Evolutionary conservation across 2,329 filamentous ascomycete species (phyloP), one percentile per base, ranked within the genome.

Genomic region (Fusarium coffeatum): DNA sequence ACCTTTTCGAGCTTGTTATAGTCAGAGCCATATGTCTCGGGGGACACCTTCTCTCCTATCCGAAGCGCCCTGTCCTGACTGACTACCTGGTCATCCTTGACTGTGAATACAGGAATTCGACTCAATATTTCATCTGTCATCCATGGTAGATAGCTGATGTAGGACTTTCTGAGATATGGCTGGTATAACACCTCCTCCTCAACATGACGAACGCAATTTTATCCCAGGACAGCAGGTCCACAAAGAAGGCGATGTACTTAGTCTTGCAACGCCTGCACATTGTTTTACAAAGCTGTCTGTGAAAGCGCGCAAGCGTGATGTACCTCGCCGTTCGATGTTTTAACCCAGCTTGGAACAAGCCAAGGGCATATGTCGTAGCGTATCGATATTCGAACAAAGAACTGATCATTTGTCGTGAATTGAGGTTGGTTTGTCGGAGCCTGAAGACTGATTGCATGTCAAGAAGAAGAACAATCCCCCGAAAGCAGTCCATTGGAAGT

Each of bases 371-470:
- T 18, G 56, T 59, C 18, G 54, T 53, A 9, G 74, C 65, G 9
- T 64, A 47, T 12, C 57, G 68, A 61, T 79, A 80, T 57, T 78
- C 46, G 18, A 50, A 48, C 16, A 78, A 55, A 53, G 59, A 68
- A 55, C 74, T 63, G n/a, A 78, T 67, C 7, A 25, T 46, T 15
- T 74, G 53, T 62, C 75, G 75, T 16, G 64, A 67, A 49, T 62
- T 41, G 40, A 71, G 32, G 67, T 68, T 78, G 3, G 65, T 60
- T 61, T 80, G 77, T 43, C 78, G 72, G 20, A 81, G 71, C 1
- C 59, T 64, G 53, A 80, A 78, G 20, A 80, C 8, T 25, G 77
- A 77, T n/a, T 59, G 20, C 25, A 81, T 75, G 48, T 81, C 79
- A 11, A 78, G 55, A 46, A 55, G 59, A 15, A 76, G 59, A 18